Evolutionary conservation across 164 flowering plant genomes (phyloP), one percentile per base, ranked within the genome.

Genomic region (Kingdonia uniflora): DNA sequence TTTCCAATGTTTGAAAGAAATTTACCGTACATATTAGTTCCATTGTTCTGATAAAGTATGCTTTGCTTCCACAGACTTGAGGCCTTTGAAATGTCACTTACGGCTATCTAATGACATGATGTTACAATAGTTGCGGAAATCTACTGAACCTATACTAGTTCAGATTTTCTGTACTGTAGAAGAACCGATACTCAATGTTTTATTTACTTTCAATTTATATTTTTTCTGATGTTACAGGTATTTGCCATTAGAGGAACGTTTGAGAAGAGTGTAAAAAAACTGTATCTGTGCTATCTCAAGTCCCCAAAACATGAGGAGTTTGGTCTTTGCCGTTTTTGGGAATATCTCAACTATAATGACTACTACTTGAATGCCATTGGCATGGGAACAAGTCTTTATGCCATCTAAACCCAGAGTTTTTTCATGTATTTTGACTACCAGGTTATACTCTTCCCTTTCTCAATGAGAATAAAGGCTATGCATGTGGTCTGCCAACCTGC

Each of bases 301-400:
- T 84, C 88, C n/a, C 79, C 86, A 10, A 87, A 82, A 67, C 83
- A 80, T 35, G 73, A 62, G 15, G 80, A 80, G 49, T 80, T 72
- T 56, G 82, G 88, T 22, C 68, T 87, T 54, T 69, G 74, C 20
- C 76, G 68, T 44, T 85, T 87, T 68, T 87, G 98, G 98, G 80
- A 59, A 51, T 70, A 46, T 65, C 87, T 92, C 51, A 80, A 92
- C 61, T 82, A 70, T 67, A 92, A 92, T 37, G 82, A 57, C 29
- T 71, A 64, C 49, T 67, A 50, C 47, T 71, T 64, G 5, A 58
- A 64, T 44, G 33, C 40, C 46, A 49, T 63, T 52, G 58, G 59
- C 23, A 42, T 33, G 25, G 55, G 55, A 60, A 51, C 56, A 53
- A 35, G 41, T 37, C 53, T 22, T 2, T 45, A 37, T 25, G 53